Base-by-base conservation (phyloP, 768 basidiomycete genomes). In the Guyanaporus albipodus region DNA sequence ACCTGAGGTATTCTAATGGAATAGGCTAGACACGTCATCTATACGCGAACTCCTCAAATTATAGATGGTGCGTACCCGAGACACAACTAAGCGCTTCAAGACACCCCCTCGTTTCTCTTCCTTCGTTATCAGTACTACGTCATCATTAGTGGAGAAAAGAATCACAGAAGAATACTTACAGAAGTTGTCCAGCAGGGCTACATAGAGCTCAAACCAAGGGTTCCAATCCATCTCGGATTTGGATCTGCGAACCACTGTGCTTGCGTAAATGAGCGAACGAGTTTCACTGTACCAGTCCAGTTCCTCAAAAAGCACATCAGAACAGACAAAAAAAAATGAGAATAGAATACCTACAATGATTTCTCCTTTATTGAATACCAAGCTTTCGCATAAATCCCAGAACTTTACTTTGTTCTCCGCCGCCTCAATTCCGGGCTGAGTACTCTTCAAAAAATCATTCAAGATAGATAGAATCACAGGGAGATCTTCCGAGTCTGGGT, bases 361-460 rank as follows among this genome's bases (percentile, higher is more conserved):
- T 63, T 94, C 91, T 21, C 87, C 91, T 52, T 76, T 82, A 58
- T 81, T 80, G 57, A 81, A 89, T 11, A 79, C 66, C 39, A 95
- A 61, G 55, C 77, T 83, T 68, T 94, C 89, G 53, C 80, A 82
- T 3, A 94, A 69, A 42, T 73, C 81, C 84, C 86, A 89, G 49
- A 91, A 83, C 60, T 91, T 91, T 54, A 93, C 91, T 62, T 91
- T 91, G 52, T 80, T 77, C 61, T 94, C 91, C 1, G 92, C 89
- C n/a, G 84, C 87, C 49, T 82, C 87, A 49, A 95, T 93, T 4
- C 92, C 92, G 1, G 91, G 91, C 58, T 94, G 85, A 0, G 89
- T 89, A 53, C 84, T 84, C 72, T 87, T 91, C 49, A 95, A 75
- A 51, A 82, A 83, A 37, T 83, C 78, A 24, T 74, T 79, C 44